Evolutionary conservation across 208 protist genomes (phyloP).

Genomic region (Leishmania aethiopica): DNA sequence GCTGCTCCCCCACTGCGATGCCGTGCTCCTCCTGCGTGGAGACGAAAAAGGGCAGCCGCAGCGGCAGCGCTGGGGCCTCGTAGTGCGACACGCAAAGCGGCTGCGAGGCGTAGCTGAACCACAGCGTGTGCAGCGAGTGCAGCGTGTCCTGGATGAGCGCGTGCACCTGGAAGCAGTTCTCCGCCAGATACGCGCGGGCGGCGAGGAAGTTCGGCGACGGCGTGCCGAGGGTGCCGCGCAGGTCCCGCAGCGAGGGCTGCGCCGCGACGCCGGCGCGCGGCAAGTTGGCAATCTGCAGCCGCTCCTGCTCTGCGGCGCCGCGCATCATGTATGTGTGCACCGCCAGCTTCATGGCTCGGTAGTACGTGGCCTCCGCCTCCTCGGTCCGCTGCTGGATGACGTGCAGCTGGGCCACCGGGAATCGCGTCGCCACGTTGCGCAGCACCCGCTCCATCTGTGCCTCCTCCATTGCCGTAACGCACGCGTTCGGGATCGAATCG

Average conservation of each 20-base stretch:
- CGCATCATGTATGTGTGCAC: conserved; percentile 79
- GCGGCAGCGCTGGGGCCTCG: conserved; percentile 45
- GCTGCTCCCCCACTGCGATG: conserved; percentile 65
- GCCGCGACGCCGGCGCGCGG: conserved; percentile 26
- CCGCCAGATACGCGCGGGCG: conserved; percentile 60
- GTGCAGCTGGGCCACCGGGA: conserved; percentile 74
- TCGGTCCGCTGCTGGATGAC: conserved; percentile 76
- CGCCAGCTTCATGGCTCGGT: conserved; percentile 75
- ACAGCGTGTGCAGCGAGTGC: conserved; percentile 78
- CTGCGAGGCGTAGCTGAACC: conserved; percentile 62
- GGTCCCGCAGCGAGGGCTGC: conserved; percentile 51
- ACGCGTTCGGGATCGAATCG: conserved; percentile 52
- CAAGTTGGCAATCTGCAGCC: conserved; percentile 39
- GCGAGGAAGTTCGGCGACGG: conserved; percentile 80
- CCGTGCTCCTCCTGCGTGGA: conserved; percentile 66
- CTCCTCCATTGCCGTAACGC: conserved; percentile 75
- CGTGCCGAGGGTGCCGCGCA: conserved; percentile 82
- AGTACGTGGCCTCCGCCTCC: conserved; percentile 84
- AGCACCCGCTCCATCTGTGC: conserved; percentile 89
- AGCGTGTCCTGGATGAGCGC: conserved; percentile 83
- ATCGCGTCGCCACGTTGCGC: conserved; percentile 67
- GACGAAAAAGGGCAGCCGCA: conserved; percentile 76
- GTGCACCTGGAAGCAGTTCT: conserved; percentile 92
- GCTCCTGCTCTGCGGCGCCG: conserved; percentile 59
- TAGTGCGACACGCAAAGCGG: conserved; percentile 73